These are phyloP conservation scores for Pascua guehoae DNA, from an alignment of 1,284 basidiomycete species.

Conservation along the genomic window DNA sequence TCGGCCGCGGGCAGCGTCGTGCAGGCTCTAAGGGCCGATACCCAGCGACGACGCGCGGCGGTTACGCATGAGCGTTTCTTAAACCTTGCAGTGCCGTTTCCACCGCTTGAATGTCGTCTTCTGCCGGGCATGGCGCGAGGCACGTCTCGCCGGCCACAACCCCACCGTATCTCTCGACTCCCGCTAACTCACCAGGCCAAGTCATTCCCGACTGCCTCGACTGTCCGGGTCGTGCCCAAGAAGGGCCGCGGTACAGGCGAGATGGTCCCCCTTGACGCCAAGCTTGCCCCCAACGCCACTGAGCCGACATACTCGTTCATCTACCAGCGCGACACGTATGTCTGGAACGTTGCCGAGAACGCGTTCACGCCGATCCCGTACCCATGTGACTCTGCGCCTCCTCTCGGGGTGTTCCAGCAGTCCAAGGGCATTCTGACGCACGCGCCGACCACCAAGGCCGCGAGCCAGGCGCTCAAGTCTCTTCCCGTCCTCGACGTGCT, in stretches of 20 bases:
- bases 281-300: conserved; percentile 54
- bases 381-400: conserved; percentile 72
- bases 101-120: too few species aligned
- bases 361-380: conserved; percentile 83
- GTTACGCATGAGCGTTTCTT: too few species aligned
- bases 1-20: conserved; percentile 32
- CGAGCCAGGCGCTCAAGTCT: neutral
- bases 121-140: too few species aligned
- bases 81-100: neutral
- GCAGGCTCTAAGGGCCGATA: neutral
- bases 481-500: conserved; percentile 51
- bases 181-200: conserved; percentile 53
- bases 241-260: conserved; percentile 86
- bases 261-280: conserved; percentile 73
- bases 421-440: conserved; percentile 54
- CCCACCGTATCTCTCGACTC: neutral
- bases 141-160: too few species aligned
- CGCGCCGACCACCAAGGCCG: conserved; percentile 12
- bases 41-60: neutral
- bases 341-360: conserved; percentile 57
- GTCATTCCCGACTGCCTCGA: conserved; percentile 68
- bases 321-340: conserved; percentile 95
- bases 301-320: conserved; percentile 73
- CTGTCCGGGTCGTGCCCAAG: conserved; percentile 78
- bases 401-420: conserved; percentile 65